A percentile compares a stretch with the other conserved stretches of the same genome.
Evolutionary conservation across 805 yeast species (phyloP).

Genomic region (Helenozyma rhizophorensis): DNA sequence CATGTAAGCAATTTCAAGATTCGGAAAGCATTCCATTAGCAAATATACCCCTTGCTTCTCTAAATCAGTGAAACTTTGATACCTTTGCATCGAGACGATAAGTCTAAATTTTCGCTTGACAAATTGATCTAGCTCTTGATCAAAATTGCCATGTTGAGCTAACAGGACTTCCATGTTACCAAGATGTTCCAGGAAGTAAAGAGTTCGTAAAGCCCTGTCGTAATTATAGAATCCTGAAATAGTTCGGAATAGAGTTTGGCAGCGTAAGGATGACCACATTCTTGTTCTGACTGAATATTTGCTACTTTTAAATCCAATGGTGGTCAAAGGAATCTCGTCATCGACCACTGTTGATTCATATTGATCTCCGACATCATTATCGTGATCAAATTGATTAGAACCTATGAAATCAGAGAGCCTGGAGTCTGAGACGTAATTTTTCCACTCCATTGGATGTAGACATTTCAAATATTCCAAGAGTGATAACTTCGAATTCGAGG

Average conservation of each 20-base stretch:
- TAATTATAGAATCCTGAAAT: conserved; percentile 98
- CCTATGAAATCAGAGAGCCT: too few relatives aligned
- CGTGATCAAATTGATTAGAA: too few relatives aligned
- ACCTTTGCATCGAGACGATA: conserved; percentile 83
- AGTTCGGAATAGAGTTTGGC: conserved; percentile 95
- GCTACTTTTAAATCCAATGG: conserved; percentile 96
- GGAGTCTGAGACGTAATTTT: conserved; percentile 92
- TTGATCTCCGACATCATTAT: conserved; percentile 74
- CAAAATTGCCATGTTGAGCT: conserved; percentile 57
- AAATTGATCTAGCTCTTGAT: conserved; percentile 28
- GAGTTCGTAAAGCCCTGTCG: conserved; percentile 88
- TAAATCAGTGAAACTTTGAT: conserved; percentile 64
- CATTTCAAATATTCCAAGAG: conserved; percentile 91
- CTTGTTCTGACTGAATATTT: conserved; percentile 93
- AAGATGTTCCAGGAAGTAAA: conserved; percentile 93
- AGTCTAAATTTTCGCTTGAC: conserved; percentile 80
- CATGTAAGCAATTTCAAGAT: conserved; percentile 83
- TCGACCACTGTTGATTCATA: neutral
- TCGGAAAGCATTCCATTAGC: conserved; percentile 79
- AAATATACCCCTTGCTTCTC: conserved; percentile 79
- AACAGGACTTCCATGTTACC: too few relatives aligned
- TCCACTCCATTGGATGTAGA: conserved; percentile 96
- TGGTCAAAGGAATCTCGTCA: conserved; percentile 85
- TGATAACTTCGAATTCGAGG: conserved; percentile 92
- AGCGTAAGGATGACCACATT: conserved; percentile 97